Evolutionary conservation across 2,329 filamentous ascomycete species (phyloP), one percentile per base, ranked within the genome.

Genomic region (Byssoonygena ceratinophila): DNA sequence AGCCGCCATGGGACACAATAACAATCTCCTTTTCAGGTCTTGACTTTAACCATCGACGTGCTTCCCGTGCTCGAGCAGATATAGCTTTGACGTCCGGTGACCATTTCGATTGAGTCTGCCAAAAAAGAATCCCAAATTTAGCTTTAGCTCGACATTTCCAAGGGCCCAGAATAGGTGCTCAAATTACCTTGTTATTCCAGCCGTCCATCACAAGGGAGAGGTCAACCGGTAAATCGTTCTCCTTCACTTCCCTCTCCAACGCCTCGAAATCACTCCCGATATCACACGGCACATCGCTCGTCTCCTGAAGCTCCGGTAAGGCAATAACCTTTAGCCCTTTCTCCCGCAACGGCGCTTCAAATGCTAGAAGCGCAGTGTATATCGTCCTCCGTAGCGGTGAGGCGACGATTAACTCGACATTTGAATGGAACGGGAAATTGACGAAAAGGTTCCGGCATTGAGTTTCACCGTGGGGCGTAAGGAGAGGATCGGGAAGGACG

Each of bases 341-440:
- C 51, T 70, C 60, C 20, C 73, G 61, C 48, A 80, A 74, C 0
- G 72, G 74, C 0, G 79, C 73, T 16, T 75, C 76, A 66, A 94
- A 94, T 43, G 80, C 77, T 51, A 81, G 71, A 27, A 88, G 74
- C 31, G 84, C 83, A 1, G 89, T 95, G 68, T 87, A 81, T 43
- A 95, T 75, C 1, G 89, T 94, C 56, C 89, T 81, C 47, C 84
- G 82, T 59, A 94, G 76, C 4, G 89, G 88, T 0, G 87, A 92
- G 36, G 87, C 82, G 20, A 89, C 77, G 11, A 94, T 76, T 59
- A 85, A 76, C 3, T 84, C 83, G 62, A 92, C 72, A 36, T 75
- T 68, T 56, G 74, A 71, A 64, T 85, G 83, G 67, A 78, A 68
- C 8, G 84, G 79, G 65, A 94, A 94, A 45, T 56, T 61, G 27